Base-by-base conservation (phyloP, 768 basidiomycete species). In the Kwoniella dejecticola region DNA sequence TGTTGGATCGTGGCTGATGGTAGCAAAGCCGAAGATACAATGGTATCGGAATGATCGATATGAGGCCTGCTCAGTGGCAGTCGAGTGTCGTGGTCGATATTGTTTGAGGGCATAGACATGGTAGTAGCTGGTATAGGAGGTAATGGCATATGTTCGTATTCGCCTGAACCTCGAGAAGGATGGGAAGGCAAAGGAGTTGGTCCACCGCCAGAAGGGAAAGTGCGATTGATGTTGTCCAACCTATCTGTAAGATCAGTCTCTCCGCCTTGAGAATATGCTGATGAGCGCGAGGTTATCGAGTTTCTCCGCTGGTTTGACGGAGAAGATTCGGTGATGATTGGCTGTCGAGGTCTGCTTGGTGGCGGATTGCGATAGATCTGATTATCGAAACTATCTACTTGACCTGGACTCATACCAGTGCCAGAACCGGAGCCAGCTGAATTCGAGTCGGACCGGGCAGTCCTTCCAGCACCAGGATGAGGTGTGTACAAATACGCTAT, bases 61-160 rank as follows among this genome's bases (percentile, higher is more conserved):
- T 23, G 23, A 4, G 45, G 45, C 26, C 45, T 31, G 13, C n/a
- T 6, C 13, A 26, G n/a, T 3, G 10, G n/a, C 29, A 15, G 27
- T 29, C 2, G 23, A 47, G 24, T 11, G 19, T n/a, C 41, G 5
- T 13, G 41, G 6, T 8, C 19, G 41, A n/a, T 44, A 21, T n/a
- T n/a, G n/a, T n/a, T n/a, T 21, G 10, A 21, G 8, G 45, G 26
- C 26, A 24, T 8, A 26, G 23, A 4, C 21, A 7, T 31, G 29
- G 10, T 17, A 30, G 21, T n/a, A 50, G 48, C 15, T 6, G 48
- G 48, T 31, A 50, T 10, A 19, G 48, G 48, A n/a, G 48, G 48
- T 50, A 50, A 31, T n/a, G 31, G 48, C 48, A 50, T 50, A 31
- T 50, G 48, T 19, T 50, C 48, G 21, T 50, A 50, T n/a, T 50